Base-by-base conservation (phyloP, 441 rosid genomes). In the Arabidopsis lyrata region DNA sequence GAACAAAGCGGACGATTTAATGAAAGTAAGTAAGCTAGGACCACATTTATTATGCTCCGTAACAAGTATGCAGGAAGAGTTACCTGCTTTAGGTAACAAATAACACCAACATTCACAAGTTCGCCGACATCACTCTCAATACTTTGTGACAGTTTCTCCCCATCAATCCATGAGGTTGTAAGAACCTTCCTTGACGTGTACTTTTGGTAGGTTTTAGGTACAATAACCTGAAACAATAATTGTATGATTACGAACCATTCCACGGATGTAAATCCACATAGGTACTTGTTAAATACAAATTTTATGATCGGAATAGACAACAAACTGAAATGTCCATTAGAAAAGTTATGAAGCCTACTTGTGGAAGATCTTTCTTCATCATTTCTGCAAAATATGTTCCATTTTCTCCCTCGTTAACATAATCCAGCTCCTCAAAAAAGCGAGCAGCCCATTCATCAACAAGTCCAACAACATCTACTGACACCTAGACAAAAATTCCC, bases 361-460 rank as follows among this genome's bases (percentile, higher is more conserved):
- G 99, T 55, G 99, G 99, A 85, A 95, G 99, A 82, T 95, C 99
- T 80, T 90, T 88, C 82, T 79, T 87, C 97, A 95, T 90, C 97
- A 92, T 85, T 83, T 95, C 97, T 66, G 99, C 91, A 83, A 95
- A 95, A 42, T 69, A 79, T 63, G 87, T 86, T 50, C 97, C 97
- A 83, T 92, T 92, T 81, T 89, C 91, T 73, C 99, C 99, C 86
- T 95, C 97, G 10, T 89, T 92, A 73, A 95, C 79, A 86, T 95
- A 95, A 84, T 95, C 99, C 66, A 95, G 83, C 85, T 95, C 99
- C 83, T 95, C 99, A 73, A 95, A 95, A 72, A 95, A 95, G 24
- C 99, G 97, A 78, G 97, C 91, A 68, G 99, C 97, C 97, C 99
- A 95, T 83, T 95, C 99, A 85, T 95, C 99, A 79, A 95, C 98